A percentile compares a stretch with the other conserved stretches of the same genome.
Conservation (phyloP, 495 filamentous ascomycete species). For the Penicillium coffeae region DNA sequence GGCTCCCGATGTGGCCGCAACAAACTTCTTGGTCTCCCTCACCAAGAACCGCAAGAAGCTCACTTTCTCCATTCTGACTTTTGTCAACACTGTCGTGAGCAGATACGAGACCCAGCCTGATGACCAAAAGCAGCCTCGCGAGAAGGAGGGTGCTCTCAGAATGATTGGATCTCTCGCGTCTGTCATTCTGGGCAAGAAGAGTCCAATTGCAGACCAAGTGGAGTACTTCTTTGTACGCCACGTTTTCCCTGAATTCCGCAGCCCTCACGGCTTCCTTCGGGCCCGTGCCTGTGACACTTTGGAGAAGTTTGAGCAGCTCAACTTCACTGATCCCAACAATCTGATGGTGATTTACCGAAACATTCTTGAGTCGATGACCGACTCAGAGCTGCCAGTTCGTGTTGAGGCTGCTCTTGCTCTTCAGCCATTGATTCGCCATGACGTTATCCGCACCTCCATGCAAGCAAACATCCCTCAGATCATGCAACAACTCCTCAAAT, state of each 20-base stretch:
- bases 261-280: conserved; percentile 86
- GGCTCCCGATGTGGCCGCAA: conserved; percentile 91
- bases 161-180: conserved; percentile 96
- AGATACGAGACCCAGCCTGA: conserved; percentile 80
- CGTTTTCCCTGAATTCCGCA: conserved; percentile 96
- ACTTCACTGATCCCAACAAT: conserved; percentile 94
- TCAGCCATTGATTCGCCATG: conserved; percentile 92
- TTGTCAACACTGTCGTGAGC: conserved; percentile 90
- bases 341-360: conserved; percentile 93
- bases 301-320: conserved; percentile 93
- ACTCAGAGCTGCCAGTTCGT: conserved; percentile 82
- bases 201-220: conserved; percentile 95
- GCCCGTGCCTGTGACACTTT: conserved; percentile 94
- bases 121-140: conserved; percentile 82
- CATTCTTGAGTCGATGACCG: conserved; percentile 95
- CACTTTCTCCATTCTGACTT: conserved; percentile 87
- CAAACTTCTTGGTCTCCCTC: conserved; percentile 90
- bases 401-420: conserved; percentile 93
- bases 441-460: conserved; percentile 89
- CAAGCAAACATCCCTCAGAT: conserved; percentile 98
- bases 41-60: conserved; percentile 95
- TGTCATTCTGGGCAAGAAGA: conserved; percentile 95
- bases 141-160: conserved; percentile 92
- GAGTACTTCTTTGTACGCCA: conserved; percentile 98
- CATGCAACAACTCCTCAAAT: conserved; percentile 96